Conservation (phyloP, 1,139 yeast genomes). For the Meyerozyma carpophila region DNA sequence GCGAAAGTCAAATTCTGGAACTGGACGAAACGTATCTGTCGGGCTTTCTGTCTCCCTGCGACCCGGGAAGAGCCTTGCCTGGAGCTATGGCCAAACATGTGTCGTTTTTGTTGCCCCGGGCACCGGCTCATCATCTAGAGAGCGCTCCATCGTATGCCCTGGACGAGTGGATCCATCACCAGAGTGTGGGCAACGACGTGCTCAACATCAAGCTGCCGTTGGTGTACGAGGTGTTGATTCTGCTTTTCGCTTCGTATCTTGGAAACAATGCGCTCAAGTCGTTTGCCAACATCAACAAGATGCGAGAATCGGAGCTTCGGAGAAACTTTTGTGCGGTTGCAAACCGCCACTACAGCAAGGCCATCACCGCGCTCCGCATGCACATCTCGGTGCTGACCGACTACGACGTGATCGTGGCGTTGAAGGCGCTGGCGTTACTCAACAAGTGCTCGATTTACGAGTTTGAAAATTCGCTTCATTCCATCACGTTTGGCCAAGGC, state of each 20-base stretch:
- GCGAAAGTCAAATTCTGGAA: neutral
- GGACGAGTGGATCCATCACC: neutral
- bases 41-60: neutral
- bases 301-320: neutral
- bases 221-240: neutral
- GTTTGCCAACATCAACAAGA: neutral
- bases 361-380: neutral
- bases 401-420: constrained; percentile 17
- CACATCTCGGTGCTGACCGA: constrained; percentile 1
- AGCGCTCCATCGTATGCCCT: neutral
- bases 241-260: neutral
- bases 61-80: neutral
- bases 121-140: neutral
- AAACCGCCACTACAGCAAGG: neutral
- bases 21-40: neutral
- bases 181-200: neutral
- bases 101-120: neutral
- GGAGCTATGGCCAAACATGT: neutral
- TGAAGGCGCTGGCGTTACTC: constrained; percentile 19
- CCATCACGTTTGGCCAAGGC: constrained; percentile 22
- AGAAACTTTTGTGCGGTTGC: neutral
- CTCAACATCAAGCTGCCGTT: neutral
- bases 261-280: neutral
- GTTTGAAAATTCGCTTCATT: constrained; percentile 14
- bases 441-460: constrained; percentile 23